phyloP scores from a whole-genome alignment of 148 eudicot genomes.

The Camellia japonica region DNA sequence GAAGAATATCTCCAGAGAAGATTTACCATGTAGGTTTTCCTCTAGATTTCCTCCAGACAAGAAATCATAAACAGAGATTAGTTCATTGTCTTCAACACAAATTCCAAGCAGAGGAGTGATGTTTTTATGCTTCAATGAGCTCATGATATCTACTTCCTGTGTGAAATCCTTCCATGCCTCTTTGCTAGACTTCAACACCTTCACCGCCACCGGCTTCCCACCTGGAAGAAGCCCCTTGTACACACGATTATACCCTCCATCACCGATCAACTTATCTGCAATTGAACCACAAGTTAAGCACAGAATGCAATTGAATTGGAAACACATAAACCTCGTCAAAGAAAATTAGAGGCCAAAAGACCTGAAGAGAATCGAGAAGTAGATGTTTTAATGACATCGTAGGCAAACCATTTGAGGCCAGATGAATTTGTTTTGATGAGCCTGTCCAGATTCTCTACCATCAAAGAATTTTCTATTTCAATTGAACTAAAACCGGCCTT shows the following conservation, averaged over 20 bases:
- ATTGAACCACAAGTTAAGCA: slow-evolving; percentile 1
- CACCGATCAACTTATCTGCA: slow-evolving; percentile 77
- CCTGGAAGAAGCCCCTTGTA: slow-evolving; percentile 78
- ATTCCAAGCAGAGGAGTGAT: slow-evolving; percentile 79
- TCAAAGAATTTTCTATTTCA: slow-evolving; percentile 30
- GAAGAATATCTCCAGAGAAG: neutral
- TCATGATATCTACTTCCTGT: slow-evolving; percentile 73
- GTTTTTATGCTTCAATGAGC: slow-evolving; percentile 60
- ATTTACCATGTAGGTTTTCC: slow-evolving; percentile 67
- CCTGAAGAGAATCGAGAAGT: slow-evolving; percentile 82
- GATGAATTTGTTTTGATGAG: slow-evolving; percentile 40
- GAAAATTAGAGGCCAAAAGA: slow-evolving; percentile 13
- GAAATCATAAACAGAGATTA: slow-evolving; percentile 76
- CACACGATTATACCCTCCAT: slow-evolving; percentile 81
- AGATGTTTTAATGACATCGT: slow-evolving; percentile 52
- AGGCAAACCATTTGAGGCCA: slow-evolving; percentile 62
- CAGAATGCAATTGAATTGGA: neutral
- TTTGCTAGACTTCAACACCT: slow-evolving; percentile 62
- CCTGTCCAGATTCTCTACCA: slow-evolving; percentile 41
- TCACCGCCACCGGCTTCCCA: slow-evolving; percentile 80
- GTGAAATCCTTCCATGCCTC: slow-evolving; percentile 73
- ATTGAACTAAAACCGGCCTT: slow-evolving; percentile 31
- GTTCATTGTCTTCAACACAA: slow-evolving; percentile 55
- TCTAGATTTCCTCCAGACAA: slow-evolving; percentile 74
- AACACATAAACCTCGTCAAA: neutral